These are phyloP conservation scores for Colletotrichum liaoningense DNA, from an alignment of 2,329 filamentous ascomycete genomes.

Conservation along the genomic window DNA sequence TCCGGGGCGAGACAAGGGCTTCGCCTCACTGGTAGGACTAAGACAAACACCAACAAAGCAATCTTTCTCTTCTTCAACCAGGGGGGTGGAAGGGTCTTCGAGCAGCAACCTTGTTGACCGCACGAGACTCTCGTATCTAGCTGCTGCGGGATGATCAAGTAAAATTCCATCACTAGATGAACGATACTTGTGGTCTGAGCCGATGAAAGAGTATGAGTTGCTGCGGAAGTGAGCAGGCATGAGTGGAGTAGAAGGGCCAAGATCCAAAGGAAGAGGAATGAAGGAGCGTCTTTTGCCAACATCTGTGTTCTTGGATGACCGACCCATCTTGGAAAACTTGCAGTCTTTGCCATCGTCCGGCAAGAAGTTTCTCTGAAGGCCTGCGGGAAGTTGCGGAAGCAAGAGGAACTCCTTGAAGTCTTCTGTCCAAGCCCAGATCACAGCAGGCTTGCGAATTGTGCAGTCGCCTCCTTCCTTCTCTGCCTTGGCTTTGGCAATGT, in stretches of 20 bases:
- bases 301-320: not conserved
- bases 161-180: not conserved
- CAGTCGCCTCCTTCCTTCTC: slow-evolving; percentile 42
- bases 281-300: slow-evolving; percentile 18
- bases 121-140: not conserved
- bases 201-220: not conserved
- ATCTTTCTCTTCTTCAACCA: not conserved
- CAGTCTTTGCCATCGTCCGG: slow-evolving; percentile 16
- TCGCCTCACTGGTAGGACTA: not conserved
- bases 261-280: slow-evolving; percentile 24
- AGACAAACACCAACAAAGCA: slow-evolving; percentile 18
- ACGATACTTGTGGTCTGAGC: not conserved
- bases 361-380: slow-evolving; percentile 36
- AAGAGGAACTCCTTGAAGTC: slow-evolving; percentile 49
- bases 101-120: not conserved
- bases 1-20: not conserved
- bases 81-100: not conserved
- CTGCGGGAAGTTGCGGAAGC: slow-evolving; percentile 46
- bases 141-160: not conserved
- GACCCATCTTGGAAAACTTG: not conserved
- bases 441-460: slow-evolving; percentile 44
- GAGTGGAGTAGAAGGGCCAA: slow-evolving; percentile 25
- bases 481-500: slow-evolving; percentile 46
- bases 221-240: slow-evolving; percentile 14
- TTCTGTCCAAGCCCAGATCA: slow-evolving; percentile 48